These are phyloP conservation scores for Suillus sp. DNA, from an alignment of 768 basidiomycete species.

Conservation along the genomic window DNA sequence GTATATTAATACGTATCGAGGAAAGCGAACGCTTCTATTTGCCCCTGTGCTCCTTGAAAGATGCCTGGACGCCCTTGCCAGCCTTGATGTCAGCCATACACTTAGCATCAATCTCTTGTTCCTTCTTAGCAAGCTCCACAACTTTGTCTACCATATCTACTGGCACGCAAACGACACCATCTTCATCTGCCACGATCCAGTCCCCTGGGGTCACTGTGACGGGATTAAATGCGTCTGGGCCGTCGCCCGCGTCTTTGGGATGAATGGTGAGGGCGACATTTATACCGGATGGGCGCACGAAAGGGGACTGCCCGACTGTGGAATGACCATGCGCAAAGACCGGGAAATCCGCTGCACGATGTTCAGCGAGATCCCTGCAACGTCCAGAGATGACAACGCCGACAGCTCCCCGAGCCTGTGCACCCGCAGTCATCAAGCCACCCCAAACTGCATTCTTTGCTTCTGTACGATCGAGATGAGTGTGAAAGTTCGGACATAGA, in stretches of 20 bases:
- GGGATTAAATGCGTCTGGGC: slow-evolving; percentile 47
- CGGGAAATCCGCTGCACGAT: slow-evolving; percentile 67
- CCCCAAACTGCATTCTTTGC: slow-evolving; percentile 89
- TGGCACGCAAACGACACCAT: slow-evolving; percentile 88
- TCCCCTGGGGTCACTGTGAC: slow-evolving; percentile 73
- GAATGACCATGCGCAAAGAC: slow-evolving; percentile 84
- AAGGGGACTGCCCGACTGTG: slow-evolving; percentile 84
- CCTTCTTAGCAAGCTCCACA: slow-evolving; percentile 55
- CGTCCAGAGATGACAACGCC: slow-evolving; percentile 86
- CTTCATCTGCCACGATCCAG: slow-evolving; percentile 82
- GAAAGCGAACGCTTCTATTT: slow-evolving; percentile 34
- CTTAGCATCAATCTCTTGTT: slow-evolving; percentile 63
- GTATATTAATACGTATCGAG: not conserved
- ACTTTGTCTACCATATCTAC: slow-evolving; percentile 54
- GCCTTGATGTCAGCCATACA: slow-evolving; percentile 76
- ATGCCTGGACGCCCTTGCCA: slow-evolving; percentile 72
- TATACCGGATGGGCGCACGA: slow-evolving; percentile 77
- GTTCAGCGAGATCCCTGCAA: slow-evolving; percentile 83
- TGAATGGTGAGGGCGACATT: slow-evolving; percentile 62
- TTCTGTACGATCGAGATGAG: slow-evolving; percentile 40
- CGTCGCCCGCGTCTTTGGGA: slow-evolving; percentile 33
- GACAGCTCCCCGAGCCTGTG: slow-evolving; percentile 63
- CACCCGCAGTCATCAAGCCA: slow-evolving; percentile 88
- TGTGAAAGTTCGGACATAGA: slow-evolving; percentile 3
- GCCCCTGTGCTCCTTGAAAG: slow-evolving; percentile 79